Conservation (phyloP, 2,329 filamentous ascomycete species). For the Setomelanomma holmii region DNA sequence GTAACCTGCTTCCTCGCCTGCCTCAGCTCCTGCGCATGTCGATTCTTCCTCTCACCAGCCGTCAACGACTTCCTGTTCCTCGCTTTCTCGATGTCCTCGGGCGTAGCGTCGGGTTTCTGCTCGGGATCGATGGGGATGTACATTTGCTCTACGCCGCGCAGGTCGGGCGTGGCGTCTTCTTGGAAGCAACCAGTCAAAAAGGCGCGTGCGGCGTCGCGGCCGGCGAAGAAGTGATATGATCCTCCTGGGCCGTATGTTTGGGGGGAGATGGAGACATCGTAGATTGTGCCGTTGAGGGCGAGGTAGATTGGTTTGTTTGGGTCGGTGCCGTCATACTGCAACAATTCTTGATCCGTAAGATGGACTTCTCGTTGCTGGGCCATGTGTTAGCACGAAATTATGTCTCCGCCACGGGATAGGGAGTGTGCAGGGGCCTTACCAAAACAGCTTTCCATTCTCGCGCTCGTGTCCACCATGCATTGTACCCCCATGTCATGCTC, state of each 20-base stretch:
- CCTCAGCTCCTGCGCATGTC: conserved; percentile 68
- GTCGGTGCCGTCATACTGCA: conserved; percentile 79
- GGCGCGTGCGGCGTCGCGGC: conserved; percentile 82
- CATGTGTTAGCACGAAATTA: not conserved
- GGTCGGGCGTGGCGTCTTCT: conserved; percentile 82
- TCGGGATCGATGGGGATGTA: conserved; percentile 72
- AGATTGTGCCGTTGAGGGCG: conserved; percentile 86
- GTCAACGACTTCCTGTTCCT: conserved; percentile 25
- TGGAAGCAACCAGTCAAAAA: conserved; percentile 94
- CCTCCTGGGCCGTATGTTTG: conserved; percentile 71
- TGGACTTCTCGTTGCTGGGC: conserved; percentile 63
- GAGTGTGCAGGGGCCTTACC: conserved; percentile 24
- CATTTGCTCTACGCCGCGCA: conserved; percentile 87
- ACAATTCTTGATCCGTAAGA: conserved; percentile 78
- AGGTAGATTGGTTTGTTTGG: conserved; percentile 82
- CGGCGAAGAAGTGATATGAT: conserved; percentile 85
- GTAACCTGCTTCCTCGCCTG: conserved; percentile 70
- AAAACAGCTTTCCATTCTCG: conserved; percentile 42
- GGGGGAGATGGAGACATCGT: conserved; percentile 74
- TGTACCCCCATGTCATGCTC: conserved; percentile 50
- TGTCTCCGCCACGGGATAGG: not conserved
- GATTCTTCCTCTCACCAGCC: conserved; percentile 53
- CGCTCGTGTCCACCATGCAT: conserved; percentile 47
- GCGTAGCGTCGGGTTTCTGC: conserved; percentile 38
- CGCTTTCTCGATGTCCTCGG: conserved; percentile 39